phyloP scores from a whole-genome alignment of 2,329 filamentous ascomycete species.

The Monilinia fructigena region DNA sequence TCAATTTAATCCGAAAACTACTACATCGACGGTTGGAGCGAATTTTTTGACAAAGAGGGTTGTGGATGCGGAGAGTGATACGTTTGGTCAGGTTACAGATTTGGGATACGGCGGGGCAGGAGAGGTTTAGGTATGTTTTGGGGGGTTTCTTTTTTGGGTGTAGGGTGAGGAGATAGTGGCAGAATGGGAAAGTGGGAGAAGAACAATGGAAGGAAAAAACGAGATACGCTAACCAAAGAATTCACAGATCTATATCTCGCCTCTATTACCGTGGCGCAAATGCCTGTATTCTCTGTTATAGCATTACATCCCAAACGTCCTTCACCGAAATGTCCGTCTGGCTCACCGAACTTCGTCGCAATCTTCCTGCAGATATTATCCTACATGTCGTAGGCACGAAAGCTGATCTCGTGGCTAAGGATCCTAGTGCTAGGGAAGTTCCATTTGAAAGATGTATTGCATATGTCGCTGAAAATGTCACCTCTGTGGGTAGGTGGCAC shows the following conservation, averaged over 20 bases:
- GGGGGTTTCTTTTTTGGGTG: background rate
- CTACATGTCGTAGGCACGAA: slow-evolving; percentile 96
- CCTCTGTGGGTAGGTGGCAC: slow-evolving; percentile 65
- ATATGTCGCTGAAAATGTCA: slow-evolving; percentile 89
- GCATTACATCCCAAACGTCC: slow-evolving; percentile 81
- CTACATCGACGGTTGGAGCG: slow-evolving; percentile 69
- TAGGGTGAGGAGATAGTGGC: too few species aligned
- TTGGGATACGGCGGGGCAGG: slow-evolving; percentile 95
- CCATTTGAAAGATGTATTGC: slow-evolving; percentile 95
- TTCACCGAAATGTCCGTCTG: slow-evolving; percentile 92
- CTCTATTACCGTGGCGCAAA: slow-evolving; percentile 96
- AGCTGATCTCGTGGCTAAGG: slow-evolving; percentile 82
- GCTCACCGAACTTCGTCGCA: slow-evolving; percentile 79
- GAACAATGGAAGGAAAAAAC: background rate
- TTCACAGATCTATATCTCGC: slow-evolving; percentile 70
- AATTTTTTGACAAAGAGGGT: slow-evolving; percentile 79
- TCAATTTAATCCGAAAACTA: slow-evolving; percentile 39
- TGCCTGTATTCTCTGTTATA: slow-evolving; percentile 91
- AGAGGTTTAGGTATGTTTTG: slow-evolving; percentile 69
- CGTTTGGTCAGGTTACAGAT: slow-evolving; percentile 87
- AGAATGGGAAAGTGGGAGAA: background rate
- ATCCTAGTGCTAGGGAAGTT: slow-evolving; percentile 76
- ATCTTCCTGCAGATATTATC: slow-evolving; percentile 70
- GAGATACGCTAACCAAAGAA: background rate
- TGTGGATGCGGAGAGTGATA: slow-evolving; percentile 80